phyloP scores from a whole-genome alignment of 805 yeast genomes.

The Candida nanaspora region DNA sequence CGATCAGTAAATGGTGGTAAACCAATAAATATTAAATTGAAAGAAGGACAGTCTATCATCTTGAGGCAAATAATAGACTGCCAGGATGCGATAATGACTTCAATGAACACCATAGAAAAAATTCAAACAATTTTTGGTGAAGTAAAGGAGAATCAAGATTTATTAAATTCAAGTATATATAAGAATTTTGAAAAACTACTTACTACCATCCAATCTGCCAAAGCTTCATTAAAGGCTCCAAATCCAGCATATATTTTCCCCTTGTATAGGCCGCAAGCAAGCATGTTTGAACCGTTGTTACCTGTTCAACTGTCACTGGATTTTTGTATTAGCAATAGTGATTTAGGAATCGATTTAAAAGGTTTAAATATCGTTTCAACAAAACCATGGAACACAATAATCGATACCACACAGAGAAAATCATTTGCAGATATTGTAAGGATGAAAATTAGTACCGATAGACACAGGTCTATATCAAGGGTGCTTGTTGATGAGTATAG shows the following conservation, averaged over 20 bases:
- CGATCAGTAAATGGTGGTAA: conserved; percentile 34
- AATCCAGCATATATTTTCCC: conserved; percentile 55
- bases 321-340: conserved; percentile 52
- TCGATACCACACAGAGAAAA: conserved; percentile 31
- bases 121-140: conserved; percentile 20
- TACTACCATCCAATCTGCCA: conserved; percentile 27
- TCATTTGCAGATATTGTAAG: conserved; percentile 55
- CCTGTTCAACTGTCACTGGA: conserved; percentile 47
- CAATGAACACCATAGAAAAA: conserved; percentile 35
- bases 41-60: conserved; percentile 28
- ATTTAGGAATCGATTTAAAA: conserved; percentile 53
- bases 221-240: conserved; percentile 39
- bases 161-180: conserved; percentile 16
- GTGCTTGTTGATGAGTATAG: conserved; percentile 33
- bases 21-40: conserved; percentile 30
- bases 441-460: conserved; percentile 43
- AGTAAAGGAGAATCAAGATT: conserved; percentile 7
- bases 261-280: conserved; percentile 31
- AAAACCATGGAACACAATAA: conserved; percentile 57
- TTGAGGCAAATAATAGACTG: conserved; percentile 34
- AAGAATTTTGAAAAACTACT: conserved; percentile 19
- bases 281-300: conserved; percentile 37
- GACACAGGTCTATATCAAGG: conserved; percentile 30
- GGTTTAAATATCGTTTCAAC: conserved; percentile 41
- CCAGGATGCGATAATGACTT: conserved; percentile 31